Conservation (phyloP, 164 flowering plant genomes). For the Stephania yunnanensis region DNA sequence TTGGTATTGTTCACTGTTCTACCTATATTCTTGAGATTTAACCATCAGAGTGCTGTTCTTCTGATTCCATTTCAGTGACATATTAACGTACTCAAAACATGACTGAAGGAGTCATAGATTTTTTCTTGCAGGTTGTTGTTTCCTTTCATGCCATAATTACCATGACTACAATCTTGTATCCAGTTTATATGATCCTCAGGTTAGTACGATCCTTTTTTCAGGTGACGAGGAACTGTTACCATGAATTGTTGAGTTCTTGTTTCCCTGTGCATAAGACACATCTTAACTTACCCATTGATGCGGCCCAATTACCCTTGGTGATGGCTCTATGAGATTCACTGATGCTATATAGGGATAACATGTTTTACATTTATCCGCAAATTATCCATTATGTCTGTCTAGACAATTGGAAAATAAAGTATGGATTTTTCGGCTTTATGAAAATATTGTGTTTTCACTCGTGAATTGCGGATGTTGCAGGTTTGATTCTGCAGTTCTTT, state of each 20-base stretch:
- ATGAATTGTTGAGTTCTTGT: background rate
- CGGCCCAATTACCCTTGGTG: background rate
- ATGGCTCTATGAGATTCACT: background rate
- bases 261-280: background rate
- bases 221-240: background rate
- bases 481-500: slow-evolving; percentile 67
- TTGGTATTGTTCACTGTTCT: background rate
- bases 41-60: background rate
- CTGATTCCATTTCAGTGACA: background rate
- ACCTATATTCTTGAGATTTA: background rate
- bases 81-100: background rate
- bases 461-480: slow-evolving; percentile 32
- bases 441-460: background rate
- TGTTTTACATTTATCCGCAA: background rate
- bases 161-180: slow-evolving; percentile 22
- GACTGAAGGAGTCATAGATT: background rate
- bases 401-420: background rate
- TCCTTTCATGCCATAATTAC: slow-evolving; percentile 22
- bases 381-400: background rate
- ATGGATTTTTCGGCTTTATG: background rate
- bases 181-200: slow-evolving; percentile 30
- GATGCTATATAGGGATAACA: background rate
- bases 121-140: slow-evolving; percentile 25
- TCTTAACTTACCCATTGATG: background rate
- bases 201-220: slow-evolving; percentile 6